Evolutionary conservation across 2,329 filamentous ascomycete species (phyloP).

Genomic region (Paraconiothyrium brasiliense): DNA sequence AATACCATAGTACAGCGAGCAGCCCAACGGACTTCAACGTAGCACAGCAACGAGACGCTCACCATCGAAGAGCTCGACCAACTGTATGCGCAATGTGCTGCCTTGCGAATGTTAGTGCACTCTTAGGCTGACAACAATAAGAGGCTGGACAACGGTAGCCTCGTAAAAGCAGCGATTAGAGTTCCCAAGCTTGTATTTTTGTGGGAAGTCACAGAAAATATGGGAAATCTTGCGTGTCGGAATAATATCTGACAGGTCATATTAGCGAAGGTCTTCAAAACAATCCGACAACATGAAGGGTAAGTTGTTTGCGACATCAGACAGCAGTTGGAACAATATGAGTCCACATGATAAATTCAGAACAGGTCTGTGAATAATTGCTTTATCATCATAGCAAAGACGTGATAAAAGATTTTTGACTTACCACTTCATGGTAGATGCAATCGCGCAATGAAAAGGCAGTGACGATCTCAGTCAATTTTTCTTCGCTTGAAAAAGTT

Average conservation of each 20-base stretch:
- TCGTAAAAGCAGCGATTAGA: too few species aligned
- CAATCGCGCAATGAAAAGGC: neutral
- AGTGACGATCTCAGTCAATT: conserved; percentile 12
- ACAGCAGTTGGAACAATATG: conserved; percentile 83
- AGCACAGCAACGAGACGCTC: neutral
- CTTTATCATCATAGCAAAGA: conserved; percentile 62
- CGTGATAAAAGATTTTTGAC: conserved; percentile 22
- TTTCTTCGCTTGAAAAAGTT: conserved; percentile 75
- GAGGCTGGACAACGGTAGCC: too few species aligned
- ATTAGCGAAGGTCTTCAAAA: neutral
- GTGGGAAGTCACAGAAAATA: neutral
- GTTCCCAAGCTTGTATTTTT: neutral
- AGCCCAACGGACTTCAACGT: neutral
- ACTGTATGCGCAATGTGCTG: too few species aligned
- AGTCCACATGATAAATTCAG: conserved; percentile 76
- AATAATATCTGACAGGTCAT: neutral
- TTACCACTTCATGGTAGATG: conserved; percentile 29
- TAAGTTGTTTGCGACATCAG: conserved; percentile 62
- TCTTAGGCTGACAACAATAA: too few species aligned
- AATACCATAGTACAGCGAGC: neutral
- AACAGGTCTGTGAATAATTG: conserved; percentile 84
- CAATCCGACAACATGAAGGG: neutral
- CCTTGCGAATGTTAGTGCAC: too few species aligned
- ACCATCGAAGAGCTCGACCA: too few species aligned
- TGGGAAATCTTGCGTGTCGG: neutral